Evolutionary conservation across 768 basidiomycete species (phyloP).

Genomic region (Boletus vinaceobasis): DNA sequence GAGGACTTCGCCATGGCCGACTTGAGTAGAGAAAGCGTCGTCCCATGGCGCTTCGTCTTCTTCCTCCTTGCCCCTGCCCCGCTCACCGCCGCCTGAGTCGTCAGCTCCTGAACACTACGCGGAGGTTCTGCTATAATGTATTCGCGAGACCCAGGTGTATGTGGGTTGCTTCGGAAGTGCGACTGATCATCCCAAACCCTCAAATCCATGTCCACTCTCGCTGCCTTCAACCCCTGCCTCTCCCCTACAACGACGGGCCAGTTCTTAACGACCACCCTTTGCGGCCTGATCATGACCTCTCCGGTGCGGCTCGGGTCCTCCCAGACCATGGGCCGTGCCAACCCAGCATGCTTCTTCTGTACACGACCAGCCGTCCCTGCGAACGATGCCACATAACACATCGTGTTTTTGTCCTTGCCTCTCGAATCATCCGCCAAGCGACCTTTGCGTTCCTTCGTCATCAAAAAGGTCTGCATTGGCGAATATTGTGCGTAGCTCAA

Average conservation of each 20-base stretch:
- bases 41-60: neutral
- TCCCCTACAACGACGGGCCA: conserved; percentile 48
- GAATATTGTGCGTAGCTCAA: conserved; percentile 58
- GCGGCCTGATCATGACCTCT: conserved; percentile 30
- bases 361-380: conserved; percentile 29
- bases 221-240: conserved; percentile 39
- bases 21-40: conserved; percentile 14
- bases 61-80: conserved; percentile 2
- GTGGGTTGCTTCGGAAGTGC: conserved; percentile 41
- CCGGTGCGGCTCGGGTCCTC: conserved; percentile 29
- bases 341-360: conserved; percentile 15
- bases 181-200: conserved; percentile 27
- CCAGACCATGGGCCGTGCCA: conserved; percentile 22
- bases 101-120: conserved; percentile 20
- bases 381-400: conserved; percentile 29
- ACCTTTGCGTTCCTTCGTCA: conserved; percentile 53
- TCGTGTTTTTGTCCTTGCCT: conserved; percentile 6
- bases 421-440: conserved; percentile 43
- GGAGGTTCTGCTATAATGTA: conserved; percentile 40
- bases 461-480: conserved; percentile 50
- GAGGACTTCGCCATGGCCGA: conserved; percentile 18
- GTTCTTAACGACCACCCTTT: conserved; percentile 25
- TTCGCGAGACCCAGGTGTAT: conserved; percentile 46
- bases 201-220: conserved; percentile 33
- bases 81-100: conserved; percentile 6